Evolutionary conservation across 176 grass and related monocot species (phyloP).

Genomic region (Eleusine indica): DNA sequence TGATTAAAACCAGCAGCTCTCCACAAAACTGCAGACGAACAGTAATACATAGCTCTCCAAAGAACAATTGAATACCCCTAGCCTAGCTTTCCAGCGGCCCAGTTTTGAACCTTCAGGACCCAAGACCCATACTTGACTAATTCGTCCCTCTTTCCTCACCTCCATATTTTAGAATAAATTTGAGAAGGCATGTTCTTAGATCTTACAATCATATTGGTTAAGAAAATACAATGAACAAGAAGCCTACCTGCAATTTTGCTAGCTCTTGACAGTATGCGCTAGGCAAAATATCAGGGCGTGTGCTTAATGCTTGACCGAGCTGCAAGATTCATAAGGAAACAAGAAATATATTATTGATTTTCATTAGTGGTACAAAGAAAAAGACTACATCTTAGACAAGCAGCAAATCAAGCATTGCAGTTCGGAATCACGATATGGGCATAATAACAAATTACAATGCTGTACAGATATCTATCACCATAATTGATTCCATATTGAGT

Average conservation of each 20-base stretch:
- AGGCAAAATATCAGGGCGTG: slow-evolving; percentile 83
- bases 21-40: neutral
- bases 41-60: neutral
- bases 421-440: slow-evolving; percentile 17
- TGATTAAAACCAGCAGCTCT: neutral
- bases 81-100: neutral
- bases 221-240: slow-evolving; percentile 24
- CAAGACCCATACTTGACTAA: neutral
- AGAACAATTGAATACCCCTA: neutral
- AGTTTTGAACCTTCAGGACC: neutral
- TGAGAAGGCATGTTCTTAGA: neutral
- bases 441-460: slow-evolving; percentile 15
- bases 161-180: slow-evolving; percentile 1
- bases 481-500: slow-evolving; percentile 17
- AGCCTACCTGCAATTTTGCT: slow-evolving; percentile 76
- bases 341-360: slow-evolving; percentile 4
- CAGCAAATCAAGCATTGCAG: neutral
- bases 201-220: slow-evolving; percentile 6
- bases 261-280: slow-evolving; percentile 92
- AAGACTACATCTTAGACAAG: slow-evolving; percentile 17
- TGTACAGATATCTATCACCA: neutral
- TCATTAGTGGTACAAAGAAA: slow-evolving; percentile 1
- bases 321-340: slow-evolving; percentile 36
- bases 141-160: neutral
- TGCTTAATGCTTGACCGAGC: slow-evolving; percentile 97